These are phyloP conservation scores for Echium plantagineum DNA, from an alignment of 257 asterid genomes.

Conservation along the genomic window DNA sequence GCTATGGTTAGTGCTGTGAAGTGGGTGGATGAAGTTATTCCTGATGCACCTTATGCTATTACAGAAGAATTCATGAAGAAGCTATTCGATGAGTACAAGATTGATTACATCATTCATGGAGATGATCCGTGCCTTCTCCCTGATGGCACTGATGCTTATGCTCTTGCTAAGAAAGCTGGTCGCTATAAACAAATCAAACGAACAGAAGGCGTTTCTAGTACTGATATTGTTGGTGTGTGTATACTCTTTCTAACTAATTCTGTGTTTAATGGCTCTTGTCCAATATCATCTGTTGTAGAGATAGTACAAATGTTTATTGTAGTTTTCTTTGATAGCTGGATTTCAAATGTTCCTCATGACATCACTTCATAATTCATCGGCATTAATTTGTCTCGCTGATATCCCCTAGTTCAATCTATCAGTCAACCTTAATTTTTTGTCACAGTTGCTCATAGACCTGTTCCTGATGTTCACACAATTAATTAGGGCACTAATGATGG, in stretches of 20 bases:
- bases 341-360: background rate
- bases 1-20: slow-evolving; percentile 90
- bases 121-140: slow-evolving; percentile 95
- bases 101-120: slow-evolving; percentile 90
- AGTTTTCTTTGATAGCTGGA: background rate
- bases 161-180: slow-evolving; percentile 89
- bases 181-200: slow-evolving; percentile 95
- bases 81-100: slow-evolving; percentile 72
- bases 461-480: background rate
- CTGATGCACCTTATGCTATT: slow-evolving; percentile 95
- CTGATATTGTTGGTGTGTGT: slow-evolving; percentile 78
- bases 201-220: slow-evolving; percentile 94
- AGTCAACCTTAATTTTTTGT: background rate
- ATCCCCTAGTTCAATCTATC: no score
- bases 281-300: no score
- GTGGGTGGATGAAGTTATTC: slow-evolving; percentile 96
- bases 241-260: slow-evolving; percentile 9
- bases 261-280: background rate
- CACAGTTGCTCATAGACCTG: background rate
- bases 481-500: background rate
- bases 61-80: slow-evolving; percentile 92
- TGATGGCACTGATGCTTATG: slow-evolving; percentile 93
- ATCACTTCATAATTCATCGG: background rate
- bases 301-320: no score
- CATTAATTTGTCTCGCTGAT: background rate